phyloP scores from a whole-genome alignment of 129 eudicot species.

The Tagetes patula region DNA sequence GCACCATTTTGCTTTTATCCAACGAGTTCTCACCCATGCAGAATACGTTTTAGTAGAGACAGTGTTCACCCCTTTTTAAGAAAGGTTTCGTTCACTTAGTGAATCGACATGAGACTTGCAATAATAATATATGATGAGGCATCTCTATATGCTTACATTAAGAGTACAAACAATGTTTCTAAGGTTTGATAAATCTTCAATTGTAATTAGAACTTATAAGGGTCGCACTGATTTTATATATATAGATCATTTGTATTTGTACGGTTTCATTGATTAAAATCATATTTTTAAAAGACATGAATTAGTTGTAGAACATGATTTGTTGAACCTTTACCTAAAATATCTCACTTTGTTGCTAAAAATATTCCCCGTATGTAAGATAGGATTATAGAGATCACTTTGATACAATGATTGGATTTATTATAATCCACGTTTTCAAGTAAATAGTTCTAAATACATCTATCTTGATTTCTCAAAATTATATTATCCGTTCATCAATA shows the following conservation, averaged over 20 bases:
- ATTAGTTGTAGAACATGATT: conserved; percentile 3
- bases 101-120: no score
- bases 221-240: not conserved
- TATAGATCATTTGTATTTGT: not conserved
- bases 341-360: not conserved
- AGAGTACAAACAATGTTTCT: no score
- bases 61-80: no score
- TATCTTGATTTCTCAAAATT: no score
- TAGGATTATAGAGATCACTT: not conserved
- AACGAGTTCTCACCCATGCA: no score
- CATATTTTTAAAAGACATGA: not conserved
- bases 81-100: no score
- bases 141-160: no score
- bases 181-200: not conserved
- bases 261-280: not conserved
- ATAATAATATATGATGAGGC: no score
- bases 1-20: no score
- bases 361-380: not conserved
- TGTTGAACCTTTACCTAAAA: conserved; percentile 14
- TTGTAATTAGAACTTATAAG: not conserved
- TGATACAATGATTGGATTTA: not conserved
- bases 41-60: no score
- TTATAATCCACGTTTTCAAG: not conserved
- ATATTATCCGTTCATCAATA: not conserved
- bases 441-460: not conserved